These are phyloP conservation scores for Skeletonema costatum DNA, from an alignment of 108 stramenopile species.

Conservation along the genomic window DNA sequence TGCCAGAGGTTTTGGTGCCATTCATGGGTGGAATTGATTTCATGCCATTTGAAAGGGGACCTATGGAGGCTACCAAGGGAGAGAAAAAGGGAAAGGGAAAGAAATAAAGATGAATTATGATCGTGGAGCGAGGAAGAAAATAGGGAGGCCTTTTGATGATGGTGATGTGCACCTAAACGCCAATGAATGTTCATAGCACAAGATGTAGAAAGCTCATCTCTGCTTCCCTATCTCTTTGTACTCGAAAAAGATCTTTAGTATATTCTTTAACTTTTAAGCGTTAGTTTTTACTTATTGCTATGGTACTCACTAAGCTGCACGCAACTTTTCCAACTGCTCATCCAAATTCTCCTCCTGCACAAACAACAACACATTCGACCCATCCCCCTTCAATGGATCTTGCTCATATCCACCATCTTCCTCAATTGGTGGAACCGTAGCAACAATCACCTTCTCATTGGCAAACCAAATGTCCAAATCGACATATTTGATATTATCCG, in stretches of 20 bases:
- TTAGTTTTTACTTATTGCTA: not conserved
- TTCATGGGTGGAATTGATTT: conserved; percentile 99
- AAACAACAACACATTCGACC: conserved; percentile 66
- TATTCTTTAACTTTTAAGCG: not conserved
- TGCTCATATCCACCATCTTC: conserved; percentile 10
- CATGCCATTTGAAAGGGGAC: conserved; percentile 95
- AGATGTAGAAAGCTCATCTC: not conserved
- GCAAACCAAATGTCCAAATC: conserved; percentile 67
- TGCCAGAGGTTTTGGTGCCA: conserved; percentile 95
- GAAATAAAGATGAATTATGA: conserved; percentile 16
- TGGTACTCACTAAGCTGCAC: conserved; percentile 59
- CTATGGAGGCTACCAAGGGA: conserved; percentile 84
- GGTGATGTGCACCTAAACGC: not conserved
- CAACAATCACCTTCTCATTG: conserved; percentile 63
- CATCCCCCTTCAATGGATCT: conserved; percentile 51
- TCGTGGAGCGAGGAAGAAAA: not conserved
- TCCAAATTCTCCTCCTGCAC: conserved; percentile 76
- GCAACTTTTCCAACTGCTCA: conserved; percentile 60
- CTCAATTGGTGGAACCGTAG: conserved; percentile 34
- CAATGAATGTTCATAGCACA: not conserved
- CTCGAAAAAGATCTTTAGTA: not conserved
- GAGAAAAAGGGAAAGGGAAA: conserved; percentile 74
- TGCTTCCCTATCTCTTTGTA: not conserved
- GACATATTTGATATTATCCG: conserved; percentile 65
- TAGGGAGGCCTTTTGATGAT: not conserved